Base-by-base conservation (phyloP, 495 filamentous ascomycete species). In the Xylaria cubensis region DNA sequence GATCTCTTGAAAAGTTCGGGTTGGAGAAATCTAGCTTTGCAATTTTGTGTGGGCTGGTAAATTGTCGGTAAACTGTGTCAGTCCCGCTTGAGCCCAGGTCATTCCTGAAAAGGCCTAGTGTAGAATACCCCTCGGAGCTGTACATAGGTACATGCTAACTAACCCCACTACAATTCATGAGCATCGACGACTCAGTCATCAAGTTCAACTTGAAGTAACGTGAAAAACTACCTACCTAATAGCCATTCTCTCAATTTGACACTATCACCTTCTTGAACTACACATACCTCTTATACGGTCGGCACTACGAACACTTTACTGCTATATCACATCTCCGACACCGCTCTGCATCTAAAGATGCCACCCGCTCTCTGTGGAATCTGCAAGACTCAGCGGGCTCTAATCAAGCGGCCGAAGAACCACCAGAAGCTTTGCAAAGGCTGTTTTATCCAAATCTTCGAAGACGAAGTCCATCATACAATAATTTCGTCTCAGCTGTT, bases 331-430 rank as follows among this genome's bases (percentile, higher is more conserved):
- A 48, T 17, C 46, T 61, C 71, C 15, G 21, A 55, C 32, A 48
- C 59, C 50, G 50, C 36, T 48, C 55, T 42, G 34, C 44, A 39
- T 63, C 64, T 32, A 32, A 73, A 61, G 9, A 89, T 89, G 87
- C 80, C 86, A 42, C 86, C 86, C 19, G 76, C 79, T 17, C 84
- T 86, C 15, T 99, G 96, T 80, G 88, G 88, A 59, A 83, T 90
- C 74, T 99, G 96, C 84, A 87, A 92, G 66, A 85, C 86, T 32
- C 83, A 90, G 69, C 88, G 95, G 70, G 95, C 96, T 8, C 85
- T 97, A 34, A 97, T 99, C 72, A 92, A 97, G 69, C 91, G 96
- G 21, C 95, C 96, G 7, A 98, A 98, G 79, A 97, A 97, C 81
- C 87, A 94, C 74, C 88, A 94, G 70, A 97, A 97, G 76, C 90